Evolutionary conservation across 805 yeast species (phyloP).

Genomic region (Kregervanrija delftensis): DNA sequence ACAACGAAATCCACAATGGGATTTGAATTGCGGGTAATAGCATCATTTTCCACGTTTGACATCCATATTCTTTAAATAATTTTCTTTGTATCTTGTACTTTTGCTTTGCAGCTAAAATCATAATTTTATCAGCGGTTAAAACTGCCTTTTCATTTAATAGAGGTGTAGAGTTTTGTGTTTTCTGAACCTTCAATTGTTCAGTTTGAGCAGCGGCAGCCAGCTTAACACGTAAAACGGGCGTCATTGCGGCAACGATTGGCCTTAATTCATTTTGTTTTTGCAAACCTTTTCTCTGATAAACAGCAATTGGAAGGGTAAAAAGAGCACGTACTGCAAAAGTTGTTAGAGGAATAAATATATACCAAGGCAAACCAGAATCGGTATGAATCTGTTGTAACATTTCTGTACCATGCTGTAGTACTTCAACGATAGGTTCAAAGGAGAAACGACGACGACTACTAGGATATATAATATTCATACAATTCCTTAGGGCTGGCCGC

Average conservation of each 20-base stretch:
- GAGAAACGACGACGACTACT: conserved; percentile 8
- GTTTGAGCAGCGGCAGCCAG: conserved; percentile 41
- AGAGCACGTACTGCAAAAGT: conserved; percentile 59
- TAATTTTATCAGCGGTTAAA: conserved; percentile 73
- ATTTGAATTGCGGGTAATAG: conserved; percentile 74
- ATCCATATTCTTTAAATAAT: conserved; percentile 58
- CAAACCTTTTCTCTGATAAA: conserved; percentile 60
- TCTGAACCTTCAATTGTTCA: conserved; percentile 18
- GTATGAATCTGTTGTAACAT: conserved; percentile 44
- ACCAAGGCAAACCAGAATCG: conserved; percentile 71
- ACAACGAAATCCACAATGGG: conserved; percentile 80
- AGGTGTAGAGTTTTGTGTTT: conserved; percentile 17
- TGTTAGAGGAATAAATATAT: conserved; percentile 65
- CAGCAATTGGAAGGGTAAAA: conserved; percentile 73
- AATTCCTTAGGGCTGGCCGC: too few species aligned
- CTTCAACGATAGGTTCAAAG: conserved; percentile 16
- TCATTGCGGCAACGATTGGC: conserved; percentile 67
- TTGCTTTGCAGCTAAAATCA: conserved; percentile 69
- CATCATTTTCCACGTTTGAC: conserved; percentile 76
- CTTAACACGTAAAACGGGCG: conserved; percentile 62
- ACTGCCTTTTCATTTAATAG: conserved; percentile 25
- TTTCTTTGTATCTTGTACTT: conserved; percentile 64
- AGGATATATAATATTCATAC: too few species aligned
- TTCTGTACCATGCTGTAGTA: conserved; percentile 20
- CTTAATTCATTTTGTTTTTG: conserved; percentile 65